Percentiles rank a stretch among this genome's conserved stretches.
These are phyloP conservation scores for Cornus controversa DNA, from an alignment of 148 eudicot species.

Conservation along the genomic window DNA sequence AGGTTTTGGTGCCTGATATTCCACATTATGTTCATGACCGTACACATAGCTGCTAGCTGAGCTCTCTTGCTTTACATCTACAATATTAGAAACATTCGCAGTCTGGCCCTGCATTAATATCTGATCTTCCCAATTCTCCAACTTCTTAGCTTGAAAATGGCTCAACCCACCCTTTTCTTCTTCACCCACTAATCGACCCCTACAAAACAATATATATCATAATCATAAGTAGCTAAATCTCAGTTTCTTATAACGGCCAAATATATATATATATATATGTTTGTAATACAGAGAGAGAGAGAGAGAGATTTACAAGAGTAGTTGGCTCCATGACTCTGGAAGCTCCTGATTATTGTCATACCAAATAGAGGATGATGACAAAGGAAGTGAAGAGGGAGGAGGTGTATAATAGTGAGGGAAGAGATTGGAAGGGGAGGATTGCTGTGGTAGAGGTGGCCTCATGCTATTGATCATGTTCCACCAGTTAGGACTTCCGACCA, in stretches of 20 bases:
- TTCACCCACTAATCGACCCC: slow-evolving; percentile 58
- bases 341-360: slow-evolving; percentile 38
- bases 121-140: slow-evolving; percentile 65
- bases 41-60: slow-evolving; percentile 30
- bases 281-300: background rate
- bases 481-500: slow-evolving; percentile 61
- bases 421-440: slow-evolving; percentile 19
- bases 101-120: slow-evolving; percentile 31
- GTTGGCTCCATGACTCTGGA: slow-evolving; percentile 75
- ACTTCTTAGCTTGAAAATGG: slow-evolving; percentile 35
- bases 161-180: slow-evolving; percentile 36
- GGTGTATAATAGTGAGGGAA: slow-evolving; percentile 2
- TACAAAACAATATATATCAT: slow-evolving; percentile 13
- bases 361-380: slow-evolving; percentile 43
- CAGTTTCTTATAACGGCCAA: too few species aligned
- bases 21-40: slow-evolving; percentile 21
- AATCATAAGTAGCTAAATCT: background rate
- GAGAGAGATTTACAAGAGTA: slow-evolving; percentile 56
- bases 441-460: slow-evolving; percentile 34
- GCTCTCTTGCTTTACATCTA: slow-evolving; percentile 53
- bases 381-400: slow-evolving; percentile 22
- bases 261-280: too few species aligned
- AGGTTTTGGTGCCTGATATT: slow-evolving; percentile 25
- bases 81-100: slow-evolving; percentile 3
- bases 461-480: slow-evolving; percentile 45